Evolutionary conservation across 2,329 filamentous ascomycete species (phyloP).

Genomic region (Penicillium sp.): DNA sequence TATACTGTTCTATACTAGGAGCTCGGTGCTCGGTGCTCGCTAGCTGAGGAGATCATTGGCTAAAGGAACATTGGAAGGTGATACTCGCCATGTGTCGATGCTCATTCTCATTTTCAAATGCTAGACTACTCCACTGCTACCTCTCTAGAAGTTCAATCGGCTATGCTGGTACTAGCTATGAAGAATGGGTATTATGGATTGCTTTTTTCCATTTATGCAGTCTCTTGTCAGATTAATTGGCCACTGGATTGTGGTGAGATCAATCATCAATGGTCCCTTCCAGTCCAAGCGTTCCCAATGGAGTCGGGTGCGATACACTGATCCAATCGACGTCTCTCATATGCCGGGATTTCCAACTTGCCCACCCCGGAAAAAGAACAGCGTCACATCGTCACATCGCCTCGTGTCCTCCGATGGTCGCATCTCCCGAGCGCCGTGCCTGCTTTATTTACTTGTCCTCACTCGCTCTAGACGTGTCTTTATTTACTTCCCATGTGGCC

Average conservation of each 20-base stretch:
- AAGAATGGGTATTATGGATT: too few relatives aligned
- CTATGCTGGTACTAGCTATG: too few relatives aligned
- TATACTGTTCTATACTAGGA: too few relatives aligned
- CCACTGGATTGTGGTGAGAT: neutral
- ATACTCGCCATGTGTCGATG: neutral
- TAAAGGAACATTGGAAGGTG: neutral
- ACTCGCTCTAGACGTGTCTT: neutral
- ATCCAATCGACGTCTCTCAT: neutral
- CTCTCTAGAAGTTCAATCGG: too few relatives aligned
- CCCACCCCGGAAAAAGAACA: conserved; percentile 24
- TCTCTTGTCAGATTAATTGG: neutral
- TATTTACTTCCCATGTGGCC: neutral
- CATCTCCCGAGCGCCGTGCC: conserved; percentile 24
- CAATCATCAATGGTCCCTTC: neutral
- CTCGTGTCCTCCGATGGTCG: conserved; percentile 38
- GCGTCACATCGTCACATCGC: conserved; percentile 43
- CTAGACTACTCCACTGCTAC: neutral
- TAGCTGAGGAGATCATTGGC: neutral
- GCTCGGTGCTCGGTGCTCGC: neutral
- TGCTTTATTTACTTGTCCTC: conserved; percentile 4
- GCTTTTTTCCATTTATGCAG: neutral
- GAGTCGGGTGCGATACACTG: neutral
- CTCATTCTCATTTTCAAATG: neutral
- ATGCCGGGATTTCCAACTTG: conserved; percentile 16
- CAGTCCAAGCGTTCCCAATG: conserved; percentile 1